Evolutionary conservation across 2,329 filamentous ascomycete genomes (phyloP).

Genomic region (Fusarium sp.): DNA sequence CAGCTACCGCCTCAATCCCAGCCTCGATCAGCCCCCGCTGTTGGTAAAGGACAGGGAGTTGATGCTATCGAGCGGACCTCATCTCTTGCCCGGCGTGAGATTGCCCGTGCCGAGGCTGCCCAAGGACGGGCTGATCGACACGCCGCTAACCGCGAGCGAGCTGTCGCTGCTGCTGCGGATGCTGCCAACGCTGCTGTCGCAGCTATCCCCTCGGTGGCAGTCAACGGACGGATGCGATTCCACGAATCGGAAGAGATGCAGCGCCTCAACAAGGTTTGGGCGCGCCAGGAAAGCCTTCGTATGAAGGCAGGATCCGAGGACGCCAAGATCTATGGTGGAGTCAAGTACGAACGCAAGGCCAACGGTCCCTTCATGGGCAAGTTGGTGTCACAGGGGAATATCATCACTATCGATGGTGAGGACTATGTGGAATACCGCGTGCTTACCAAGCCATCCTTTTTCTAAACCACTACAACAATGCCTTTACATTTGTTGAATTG

Average conservation of each 20-base stretch:
- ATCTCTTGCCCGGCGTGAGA: slow-evolving; percentile 61
- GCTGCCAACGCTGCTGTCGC: slow-evolving; percentile 46
- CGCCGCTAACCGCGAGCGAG: slow-evolving; percentile 54
- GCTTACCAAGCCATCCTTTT: slow-evolving; percentile 71
- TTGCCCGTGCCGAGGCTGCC: slow-evolving; percentile 61
- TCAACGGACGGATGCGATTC: slow-evolving; percentile 50
- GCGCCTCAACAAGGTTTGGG: slow-evolving; percentile 67
- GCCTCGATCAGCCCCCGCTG: slow-evolving; percentile 19
- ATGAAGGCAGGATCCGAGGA: slow-evolving; percentile 58
- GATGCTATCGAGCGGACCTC: slow-evolving; percentile 59
- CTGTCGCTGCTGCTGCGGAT: slow-evolving; percentile 45
- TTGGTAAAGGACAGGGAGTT: slow-evolving; percentile 38
- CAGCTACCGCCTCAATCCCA: slow-evolving; percentile 18
- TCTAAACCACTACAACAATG: slow-evolving; percentile 46
- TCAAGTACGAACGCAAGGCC: slow-evolving; percentile 71
- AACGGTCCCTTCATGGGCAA: slow-evolving; percentile 71
- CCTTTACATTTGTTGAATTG: not conserved
- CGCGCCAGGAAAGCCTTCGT: slow-evolving; percentile 61
- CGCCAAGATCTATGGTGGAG: slow-evolving; percentile 66
- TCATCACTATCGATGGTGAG: slow-evolving; percentile 73
- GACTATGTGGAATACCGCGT: slow-evolving; percentile 75
- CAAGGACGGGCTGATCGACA: slow-evolving; percentile 63
- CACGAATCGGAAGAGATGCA: slow-evolving; percentile 61
- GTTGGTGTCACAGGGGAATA: slow-evolving; percentile 69
- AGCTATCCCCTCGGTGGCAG: slow-evolving; percentile 32